Conservation (phyloP, 139 green algal species). For the Gonium pectorale region DNA sequence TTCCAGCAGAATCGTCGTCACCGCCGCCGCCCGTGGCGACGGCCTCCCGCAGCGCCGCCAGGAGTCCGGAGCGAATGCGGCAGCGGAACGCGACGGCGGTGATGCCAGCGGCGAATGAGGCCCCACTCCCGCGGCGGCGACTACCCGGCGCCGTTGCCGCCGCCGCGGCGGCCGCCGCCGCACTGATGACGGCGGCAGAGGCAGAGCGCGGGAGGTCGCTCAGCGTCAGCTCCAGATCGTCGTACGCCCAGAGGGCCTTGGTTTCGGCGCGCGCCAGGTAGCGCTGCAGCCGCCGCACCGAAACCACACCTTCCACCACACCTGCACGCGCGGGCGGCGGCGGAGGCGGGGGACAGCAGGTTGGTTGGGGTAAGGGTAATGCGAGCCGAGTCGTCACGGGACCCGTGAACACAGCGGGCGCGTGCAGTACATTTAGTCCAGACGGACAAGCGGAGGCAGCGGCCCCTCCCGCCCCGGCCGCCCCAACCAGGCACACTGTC, state of each 20-base stretch:
- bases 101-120: not conserved
- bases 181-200: not conserved
- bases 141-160: not conserved
- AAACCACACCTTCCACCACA: slow-evolving; percentile 83
- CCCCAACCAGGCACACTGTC: no score
- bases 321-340: no score
- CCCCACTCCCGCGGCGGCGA: not conserved
- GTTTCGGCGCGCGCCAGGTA: slow-evolving; percentile 55
- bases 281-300: slow-evolving; percentile 61
- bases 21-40: not conserved
- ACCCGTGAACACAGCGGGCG: no score
- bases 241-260: slow-evolving; percentile 34
- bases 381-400: no score
- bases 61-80: not conserved
- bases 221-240: slow-evolving; percentile 2
- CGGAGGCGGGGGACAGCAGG: no score
- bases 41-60: slow-evolving; percentile 3
- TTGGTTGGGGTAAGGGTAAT: no score
- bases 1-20: not conserved
- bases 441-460: no score
- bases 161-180: not conserved
- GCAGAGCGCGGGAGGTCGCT: not conserved
- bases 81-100: not conserved
- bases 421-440: no score
- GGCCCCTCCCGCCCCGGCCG: no score